These are phyloP conservation scores for Alternaria gaisen DNA, from an alignment of 2,329 filamentous ascomycete genomes.

Conservation along the genomic window DNA sequence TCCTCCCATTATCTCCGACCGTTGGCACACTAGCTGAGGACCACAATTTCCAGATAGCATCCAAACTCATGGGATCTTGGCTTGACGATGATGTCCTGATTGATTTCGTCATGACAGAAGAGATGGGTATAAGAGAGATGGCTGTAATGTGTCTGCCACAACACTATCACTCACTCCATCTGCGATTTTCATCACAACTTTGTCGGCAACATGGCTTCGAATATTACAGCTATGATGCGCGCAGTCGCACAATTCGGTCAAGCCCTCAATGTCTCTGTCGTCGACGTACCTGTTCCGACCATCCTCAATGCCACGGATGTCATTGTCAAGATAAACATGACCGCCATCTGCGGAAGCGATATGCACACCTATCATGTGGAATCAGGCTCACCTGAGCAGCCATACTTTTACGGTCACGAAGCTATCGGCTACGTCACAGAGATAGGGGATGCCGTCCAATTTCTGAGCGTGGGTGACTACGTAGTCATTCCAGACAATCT, in stretches of 20 bases:
- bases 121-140: neutral
- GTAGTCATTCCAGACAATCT: constrained; percentile 33
- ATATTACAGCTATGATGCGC: neutral
- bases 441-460: constrained; percentile 77
- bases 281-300: constrained; percentile 38
- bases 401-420: constrained; percentile 84
- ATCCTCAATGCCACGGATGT: constrained; percentile 49
- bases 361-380: constrained; percentile 57
- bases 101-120: neutral
- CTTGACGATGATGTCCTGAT: neutral
- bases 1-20: neutral
- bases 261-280: neutral
- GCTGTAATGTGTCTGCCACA: neutral
- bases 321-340: constrained; percentile 51
- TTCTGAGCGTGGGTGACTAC: constrained; percentile 74
- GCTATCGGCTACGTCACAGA: constrained; percentile 82
- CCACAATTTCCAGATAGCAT: neutral
- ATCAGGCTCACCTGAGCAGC: constrained; percentile 85
- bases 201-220: neutral
- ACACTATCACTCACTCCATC: neutral
- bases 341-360: constrained; percentile 49
- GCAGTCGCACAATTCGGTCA: neutral
- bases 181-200: neutral
- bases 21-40: neutral
- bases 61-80: neutral